Conservation (phyloP, 2,329 filamentous ascomycete species). For the Onygenales sp. region DNA sequence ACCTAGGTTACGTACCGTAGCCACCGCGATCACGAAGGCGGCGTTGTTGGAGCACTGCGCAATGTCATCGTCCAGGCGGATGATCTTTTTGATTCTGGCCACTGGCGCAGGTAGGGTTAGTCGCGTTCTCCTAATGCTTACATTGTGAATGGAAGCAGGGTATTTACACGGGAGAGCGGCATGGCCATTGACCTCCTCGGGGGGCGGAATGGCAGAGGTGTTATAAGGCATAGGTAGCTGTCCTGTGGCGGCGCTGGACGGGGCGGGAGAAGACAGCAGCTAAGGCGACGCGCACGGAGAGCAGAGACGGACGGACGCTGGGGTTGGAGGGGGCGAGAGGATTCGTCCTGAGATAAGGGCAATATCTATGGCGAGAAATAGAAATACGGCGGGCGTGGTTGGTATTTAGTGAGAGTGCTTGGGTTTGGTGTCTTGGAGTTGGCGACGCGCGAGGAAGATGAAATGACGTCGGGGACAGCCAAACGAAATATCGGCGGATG, state of each 20-base stretch:
- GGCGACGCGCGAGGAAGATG: too few species aligned
- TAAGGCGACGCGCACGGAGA: background rate
- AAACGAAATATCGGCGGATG: too few species aligned
- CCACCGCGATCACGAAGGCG: slow-evolving; percentile 85
- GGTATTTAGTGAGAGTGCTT: too few species aligned
- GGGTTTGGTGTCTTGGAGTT: too few species aligned
- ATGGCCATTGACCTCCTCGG: slow-evolving; percentile 74
- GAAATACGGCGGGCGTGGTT: too few species aligned
- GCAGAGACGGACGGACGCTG: background rate
- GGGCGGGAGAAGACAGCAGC: too few species aligned
- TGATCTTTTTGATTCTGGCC: slow-evolving; percentile 91
- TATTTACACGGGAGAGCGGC: slow-evolving; percentile 68
- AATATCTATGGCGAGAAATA: too few species aligned
- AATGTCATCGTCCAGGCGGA: slow-evolving; percentile 78
- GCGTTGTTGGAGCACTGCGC: slow-evolving; percentile 83
- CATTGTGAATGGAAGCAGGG: background rate
- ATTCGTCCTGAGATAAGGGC: too few species aligned
- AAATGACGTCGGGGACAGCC: too few species aligned
- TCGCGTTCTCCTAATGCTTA: background rate
- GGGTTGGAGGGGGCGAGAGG: too few species aligned
- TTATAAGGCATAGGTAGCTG: slow-evolving; percentile 72
- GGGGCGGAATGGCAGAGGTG: slow-evolving; percentile 68
- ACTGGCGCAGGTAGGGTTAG: slow-evolving; percentile 44
- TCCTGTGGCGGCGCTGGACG: too few species aligned
- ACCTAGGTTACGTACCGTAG: slow-evolving; percentile 53